Conservation (phyloP, 73 alveolate species). For the Uronychia binucleata region DNA sequence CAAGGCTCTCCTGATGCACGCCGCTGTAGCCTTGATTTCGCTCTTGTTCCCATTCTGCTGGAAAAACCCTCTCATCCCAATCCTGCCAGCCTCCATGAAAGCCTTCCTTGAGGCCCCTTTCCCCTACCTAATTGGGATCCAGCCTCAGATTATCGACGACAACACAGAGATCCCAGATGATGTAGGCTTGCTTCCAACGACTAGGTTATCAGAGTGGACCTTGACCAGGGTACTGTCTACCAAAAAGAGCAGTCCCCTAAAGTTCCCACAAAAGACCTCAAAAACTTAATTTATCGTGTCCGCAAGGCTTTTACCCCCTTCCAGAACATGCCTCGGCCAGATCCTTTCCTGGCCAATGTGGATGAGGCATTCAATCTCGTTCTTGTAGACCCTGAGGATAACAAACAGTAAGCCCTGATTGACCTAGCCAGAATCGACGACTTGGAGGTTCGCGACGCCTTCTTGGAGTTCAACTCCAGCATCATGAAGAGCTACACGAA, state of each 20-base stretch:
- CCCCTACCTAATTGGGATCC: conserved; percentile 68
- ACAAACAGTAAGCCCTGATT: background rate
- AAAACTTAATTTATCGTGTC: conserved; percentile 28
- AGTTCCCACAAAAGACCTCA: conserved; percentile 62
- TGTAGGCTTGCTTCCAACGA: no score
- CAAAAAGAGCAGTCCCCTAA: conserved; percentile 62
- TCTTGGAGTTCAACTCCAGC: conserved; percentile 58
- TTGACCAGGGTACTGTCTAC: conserved; percentile 51
- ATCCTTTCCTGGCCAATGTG: conserved; percentile 31
- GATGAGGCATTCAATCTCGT: conserved; percentile 51
- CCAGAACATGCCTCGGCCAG: conserved; percentile 4
- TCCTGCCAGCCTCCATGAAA: conserved; percentile 63
- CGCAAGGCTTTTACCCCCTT: conserved; percentile 15
- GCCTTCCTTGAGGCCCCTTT: conserved; percentile 69
- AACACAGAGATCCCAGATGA: conserved; percentile 71
- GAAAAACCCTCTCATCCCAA: conserved; percentile 69
- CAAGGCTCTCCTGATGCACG: conserved; percentile 65
- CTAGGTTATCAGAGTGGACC: conserved; percentile 56
- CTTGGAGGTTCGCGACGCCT: conserved; percentile 68
- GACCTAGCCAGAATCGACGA: conserved; percentile 29
- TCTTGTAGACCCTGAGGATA: conserved; percentile 20
- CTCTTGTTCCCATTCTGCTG: conserved; percentile 71
- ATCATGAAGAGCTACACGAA: conserved; percentile 59
- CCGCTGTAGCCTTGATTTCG: conserved; percentile 53
- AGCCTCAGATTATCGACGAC: conserved; percentile 21